These are phyloP conservation scores for Sordariomycetes sp. DNA, from an alignment of 2,329 filamentous ascomycete species.

Conservation along the genomic window DNA sequence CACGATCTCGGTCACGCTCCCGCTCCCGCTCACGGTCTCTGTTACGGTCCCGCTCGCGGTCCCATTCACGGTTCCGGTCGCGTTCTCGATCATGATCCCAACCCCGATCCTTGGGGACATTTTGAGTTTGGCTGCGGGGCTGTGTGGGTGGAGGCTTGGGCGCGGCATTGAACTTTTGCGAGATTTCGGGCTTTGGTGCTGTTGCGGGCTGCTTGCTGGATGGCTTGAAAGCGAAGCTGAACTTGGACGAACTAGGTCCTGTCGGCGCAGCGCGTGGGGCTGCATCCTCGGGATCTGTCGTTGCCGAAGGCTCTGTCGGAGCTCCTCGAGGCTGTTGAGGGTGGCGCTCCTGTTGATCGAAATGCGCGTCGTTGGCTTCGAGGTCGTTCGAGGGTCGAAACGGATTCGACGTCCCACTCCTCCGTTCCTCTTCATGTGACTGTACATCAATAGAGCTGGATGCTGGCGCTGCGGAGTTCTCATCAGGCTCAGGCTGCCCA, in stretches of 20 bases:
- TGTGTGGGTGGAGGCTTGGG: slow-evolving; percentile 22
- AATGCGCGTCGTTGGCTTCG: slow-evolving; percentile 44
- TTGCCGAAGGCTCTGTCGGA: slow-evolving; percentile 25
- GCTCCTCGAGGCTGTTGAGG: slow-evolving; percentile 4
- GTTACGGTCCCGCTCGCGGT: slow-evolving; percentile 10
- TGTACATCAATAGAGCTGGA: not conserved
- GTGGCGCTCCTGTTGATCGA: not conserved
- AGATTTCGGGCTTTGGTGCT: slow-evolving; percentile 54
- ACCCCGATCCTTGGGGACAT: slow-evolving; percentile 6
- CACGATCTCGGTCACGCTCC: slow-evolving; percentile 25
- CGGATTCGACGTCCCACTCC: slow-evolving; percentile 43
- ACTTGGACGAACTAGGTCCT: slow-evolving; percentile 49
- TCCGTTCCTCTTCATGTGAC: slow-evolving; percentile 22
- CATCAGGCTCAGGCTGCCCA: slow-evolving; percentile 4
- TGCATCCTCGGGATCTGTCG: slow-evolving; percentile 14
- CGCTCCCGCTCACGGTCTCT: slow-evolving; percentile 13
- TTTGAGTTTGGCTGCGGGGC: not conserved
- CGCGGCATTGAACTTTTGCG: slow-evolving; percentile 56
- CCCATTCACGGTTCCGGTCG: slow-evolving; percentile 24
- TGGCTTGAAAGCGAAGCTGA: slow-evolving; percentile 88
- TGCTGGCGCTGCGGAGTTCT: not conserved
- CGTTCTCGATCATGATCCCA: slow-evolving; percentile 23
- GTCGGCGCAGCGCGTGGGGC: slow-evolving; percentile 29
- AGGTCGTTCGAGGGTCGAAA: slow-evolving; percentile 55
- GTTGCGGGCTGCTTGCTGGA: slow-evolving; percentile 48